Conservation (phyloP, 495 filamentous ascomycete genomes). For the Penicillium coprophilum region DNA sequence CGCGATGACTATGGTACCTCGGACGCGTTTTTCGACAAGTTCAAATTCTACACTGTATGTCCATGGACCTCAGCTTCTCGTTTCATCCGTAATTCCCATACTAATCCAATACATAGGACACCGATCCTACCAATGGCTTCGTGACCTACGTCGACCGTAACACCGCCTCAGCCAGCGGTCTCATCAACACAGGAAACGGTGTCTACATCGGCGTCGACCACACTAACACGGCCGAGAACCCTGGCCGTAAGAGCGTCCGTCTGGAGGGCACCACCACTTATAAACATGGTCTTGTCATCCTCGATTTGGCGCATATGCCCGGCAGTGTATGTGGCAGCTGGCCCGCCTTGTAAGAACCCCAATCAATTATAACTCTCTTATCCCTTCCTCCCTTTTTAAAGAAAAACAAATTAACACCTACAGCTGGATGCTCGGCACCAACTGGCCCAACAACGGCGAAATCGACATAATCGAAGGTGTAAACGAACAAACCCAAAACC, state of each 20-base stretch:
- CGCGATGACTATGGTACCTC: slow-evolving; percentile 44
- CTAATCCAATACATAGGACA: slow-evolving; percentile 19
- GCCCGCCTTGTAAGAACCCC: slow-evolving; percentile 56
- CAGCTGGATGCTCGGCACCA: slow-evolving; percentile 53
- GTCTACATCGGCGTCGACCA: slow-evolving; percentile 49
- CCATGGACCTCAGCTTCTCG: slow-evolving; percentile 16
- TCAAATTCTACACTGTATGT: slow-evolving; percentile 49
- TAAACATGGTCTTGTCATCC: slow-evolving; percentile 55
- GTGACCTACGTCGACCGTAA: slow-evolving; percentile 58
- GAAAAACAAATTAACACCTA: slow-evolving; percentile 6
- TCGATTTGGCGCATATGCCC: slow-evolving; percentile 60
- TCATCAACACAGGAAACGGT: slow-evolving; percentile 51
- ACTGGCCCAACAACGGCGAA: slow-evolving; percentile 70
- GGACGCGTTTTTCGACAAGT: slow-evolving; percentile 55
- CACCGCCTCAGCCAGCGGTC: slow-evolving; percentile 50
- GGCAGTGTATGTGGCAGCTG: slow-evolving; percentile 55
- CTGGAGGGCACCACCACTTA: slow-evolving; percentile 55
- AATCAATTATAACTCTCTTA: background rate
- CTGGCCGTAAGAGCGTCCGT: slow-evolving; percentile 58
- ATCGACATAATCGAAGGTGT: slow-evolving; percentile 75
- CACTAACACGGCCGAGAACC: slow-evolving; percentile 37
- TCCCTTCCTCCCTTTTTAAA: too few species aligned
- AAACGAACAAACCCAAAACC: slow-evolving; percentile 54
- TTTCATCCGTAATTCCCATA: slow-evolving; percentile 22
- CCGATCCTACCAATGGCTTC: slow-evolving; percentile 69